Evolutionary conservation across 1,284 basidiomycete genomes (phyloP).

Genomic region (Ustilago nuda): DNA sequence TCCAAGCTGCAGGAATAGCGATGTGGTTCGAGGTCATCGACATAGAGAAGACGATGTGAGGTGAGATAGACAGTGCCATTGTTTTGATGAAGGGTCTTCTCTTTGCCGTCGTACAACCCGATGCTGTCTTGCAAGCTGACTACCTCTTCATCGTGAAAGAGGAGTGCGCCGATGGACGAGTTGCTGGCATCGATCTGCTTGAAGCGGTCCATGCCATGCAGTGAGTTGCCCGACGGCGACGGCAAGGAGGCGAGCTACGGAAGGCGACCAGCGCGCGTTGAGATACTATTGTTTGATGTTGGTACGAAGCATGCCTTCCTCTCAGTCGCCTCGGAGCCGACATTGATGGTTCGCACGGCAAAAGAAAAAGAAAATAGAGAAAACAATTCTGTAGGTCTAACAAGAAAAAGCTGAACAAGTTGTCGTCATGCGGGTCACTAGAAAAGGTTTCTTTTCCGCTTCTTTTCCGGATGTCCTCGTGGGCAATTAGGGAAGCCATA

Average conservation of each 20-base stretch:
- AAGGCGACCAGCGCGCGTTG: not conserved
- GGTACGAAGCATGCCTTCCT: not conserved
- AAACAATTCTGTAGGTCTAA: slow-evolving; percentile 10
- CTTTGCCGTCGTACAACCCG: slow-evolving; percentile 73
- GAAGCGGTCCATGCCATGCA: slow-evolving; percentile 60
- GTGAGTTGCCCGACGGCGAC: not conserved
- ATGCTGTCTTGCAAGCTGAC: slow-evolving; percentile 58
- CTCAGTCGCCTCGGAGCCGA: not conserved
- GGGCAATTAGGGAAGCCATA: slow-evolving; percentile 18
- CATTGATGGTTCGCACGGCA: not conserved
- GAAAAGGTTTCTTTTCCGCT: not conserved
- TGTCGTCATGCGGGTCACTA: slow-evolving; percentile 17
- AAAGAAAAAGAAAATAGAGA: not conserved
- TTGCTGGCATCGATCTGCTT: slow-evolving; percentile 58
- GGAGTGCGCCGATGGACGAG: slow-evolving; percentile 57
- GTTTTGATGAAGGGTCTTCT: slow-evolving; percentile 82
- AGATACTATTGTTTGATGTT: not conserved
- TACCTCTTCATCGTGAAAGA: slow-evolving; percentile 60
- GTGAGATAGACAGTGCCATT: slow-evolving; percentile 81
- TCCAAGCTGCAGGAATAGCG: slow-evolving; percentile 71
- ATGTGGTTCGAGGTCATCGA: slow-evolving; percentile 76
- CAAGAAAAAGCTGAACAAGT: not conserved
- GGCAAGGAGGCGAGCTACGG: not conserved
- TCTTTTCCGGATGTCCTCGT: slow-evolving; percentile 2
- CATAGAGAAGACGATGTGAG: slow-evolving; percentile 85